Evolutionary conservation across 768 basidiomycete species (phyloP), one percentile per base, ranked within the genome.

Genomic region (Pulveroboletus sp.): DNA sequence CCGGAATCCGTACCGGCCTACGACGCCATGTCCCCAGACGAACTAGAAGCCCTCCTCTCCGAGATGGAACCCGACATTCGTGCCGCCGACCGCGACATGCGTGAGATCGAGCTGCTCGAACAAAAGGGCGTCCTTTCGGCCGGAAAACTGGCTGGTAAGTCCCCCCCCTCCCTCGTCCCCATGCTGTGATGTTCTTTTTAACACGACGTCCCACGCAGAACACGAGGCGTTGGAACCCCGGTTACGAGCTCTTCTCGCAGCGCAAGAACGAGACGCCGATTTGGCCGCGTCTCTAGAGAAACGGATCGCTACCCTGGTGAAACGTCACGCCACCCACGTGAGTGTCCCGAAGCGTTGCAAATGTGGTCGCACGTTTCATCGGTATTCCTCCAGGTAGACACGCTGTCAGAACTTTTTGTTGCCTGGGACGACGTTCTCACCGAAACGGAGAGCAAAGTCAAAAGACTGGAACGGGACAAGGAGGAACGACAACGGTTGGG

Each of bases 1-100:
- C 75, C 73, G 1, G 73, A 73, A 14, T 47, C 64, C 12, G 65
- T 75, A 1, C 78, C 83, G 7, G 65, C 81, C 22, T 86, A 85
- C 49, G 79, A 79, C 45, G 75, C 75, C 31, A 83, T 91, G 81
- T 75, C 83, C 0, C 60, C 79, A 0, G 77, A 78, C 49, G 87
- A 87, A 57, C 70, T 91, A 8, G 85, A 87, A 34, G 82, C 83
- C 0, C 74, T 87, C 47, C 67, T 91, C 10, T 67, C 76, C 0
- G 89, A 93, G 60, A 86, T 92, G 82, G 90, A 91, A 55, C 78
- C 82, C 5, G 90, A 93, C 44, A 81, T 92, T 43, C 87, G 89
- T 26, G 79, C 82, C 27, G 89, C 88, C 10, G 90, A 92, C 57
- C 79, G 85, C 8, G 88, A 90, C 57, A 79, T 91, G 76, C 78